Percentiles rank a stretch among this genome's conserved stretches.
Conservation (phyloP, 257 asterid species). For the Oldenlandia corymbosa region DNA sequence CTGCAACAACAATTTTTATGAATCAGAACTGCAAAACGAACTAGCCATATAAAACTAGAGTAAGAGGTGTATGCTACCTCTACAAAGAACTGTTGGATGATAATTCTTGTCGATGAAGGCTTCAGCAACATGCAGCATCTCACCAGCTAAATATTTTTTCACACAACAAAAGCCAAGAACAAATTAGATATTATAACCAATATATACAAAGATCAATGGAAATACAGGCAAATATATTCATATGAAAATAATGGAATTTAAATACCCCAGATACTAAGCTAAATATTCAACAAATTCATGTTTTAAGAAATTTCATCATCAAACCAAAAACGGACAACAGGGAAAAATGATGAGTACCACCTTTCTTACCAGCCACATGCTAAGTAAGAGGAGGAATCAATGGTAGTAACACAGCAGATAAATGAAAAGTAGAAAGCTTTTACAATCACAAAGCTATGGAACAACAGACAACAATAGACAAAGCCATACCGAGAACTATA, state of each 20-base stretch:
- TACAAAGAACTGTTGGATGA: slow-evolving; percentile 90
- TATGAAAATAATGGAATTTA: too few species aligned
- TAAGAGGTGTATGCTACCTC: slow-evolving; percentile 41
- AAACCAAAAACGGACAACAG: background rate
- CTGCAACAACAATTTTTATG: slow-evolving; percentile 33
- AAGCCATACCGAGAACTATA: slow-evolving; percentile 76
- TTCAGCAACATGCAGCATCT: slow-evolving; percentile 99
- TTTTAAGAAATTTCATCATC: background rate
- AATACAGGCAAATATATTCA: too few species aligned
- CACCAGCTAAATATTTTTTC: slow-evolving; percentile 64
- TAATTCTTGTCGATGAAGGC: slow-evolving; percentile 86
- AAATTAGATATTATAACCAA: background rate
- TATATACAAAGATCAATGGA: too few species aligned
- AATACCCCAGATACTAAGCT: background rate
- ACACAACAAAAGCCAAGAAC: background rate
- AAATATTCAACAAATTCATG: background rate
- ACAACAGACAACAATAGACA: background rate
- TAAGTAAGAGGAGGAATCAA: too few species aligned
- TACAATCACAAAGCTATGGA: background rate
- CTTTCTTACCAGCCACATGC: background rate
- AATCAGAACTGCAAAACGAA: slow-evolving; percentile 13
- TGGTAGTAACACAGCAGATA: too few species aligned
- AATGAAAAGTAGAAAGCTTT: too few species aligned
- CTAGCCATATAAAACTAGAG: background rate
- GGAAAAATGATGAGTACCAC: background rate